A percentile compares a stretch with the other conserved stretches of the same genome.
phyloP scores from a whole-genome alignment of 2,329 filamentous ascomycete species.

The Triangularia verruculosa region DNA sequence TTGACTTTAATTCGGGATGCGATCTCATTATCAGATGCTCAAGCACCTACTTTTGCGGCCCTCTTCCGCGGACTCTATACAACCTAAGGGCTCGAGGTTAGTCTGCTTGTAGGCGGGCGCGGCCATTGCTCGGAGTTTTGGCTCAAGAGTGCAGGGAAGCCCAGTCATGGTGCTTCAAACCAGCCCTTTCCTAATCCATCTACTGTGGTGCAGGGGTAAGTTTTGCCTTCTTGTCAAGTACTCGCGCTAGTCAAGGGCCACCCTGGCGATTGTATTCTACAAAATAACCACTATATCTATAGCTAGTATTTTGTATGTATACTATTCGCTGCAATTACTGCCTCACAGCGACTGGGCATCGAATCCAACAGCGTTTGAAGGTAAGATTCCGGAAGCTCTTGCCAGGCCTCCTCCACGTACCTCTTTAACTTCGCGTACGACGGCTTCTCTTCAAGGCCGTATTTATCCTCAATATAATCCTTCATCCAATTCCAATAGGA shows the following conservation, averaged over 20 bases:
- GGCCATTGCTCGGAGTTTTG: too few species aligned
- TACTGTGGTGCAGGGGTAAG: neutral
- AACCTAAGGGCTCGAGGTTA: too few species aligned
- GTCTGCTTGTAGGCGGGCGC: too few species aligned
- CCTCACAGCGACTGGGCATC: neutral
- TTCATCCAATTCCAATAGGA: slow-evolving; percentile 22
- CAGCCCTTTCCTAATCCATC: too few species aligned
- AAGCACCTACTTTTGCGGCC: too few species aligned
- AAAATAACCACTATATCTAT: neutral
- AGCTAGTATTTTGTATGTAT: neutral
- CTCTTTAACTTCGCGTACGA: neutral
- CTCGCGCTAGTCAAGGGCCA: too few species aligned
- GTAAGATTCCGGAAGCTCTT: neutral
- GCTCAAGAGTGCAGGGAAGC: too few species aligned
- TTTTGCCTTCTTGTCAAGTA: too few species aligned
- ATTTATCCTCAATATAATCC: slow-evolving; percentile 18
- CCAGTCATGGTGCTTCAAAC: too few species aligned
- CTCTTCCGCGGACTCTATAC: too few species aligned
- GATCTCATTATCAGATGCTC: too few species aligned
- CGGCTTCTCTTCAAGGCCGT: slow-evolving; percentile 15
- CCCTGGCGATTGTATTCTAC: neutral
- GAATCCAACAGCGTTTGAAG: neutral
- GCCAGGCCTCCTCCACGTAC: neutral
- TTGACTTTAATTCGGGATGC: too few species aligned
- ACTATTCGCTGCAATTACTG: neutral